phyloP scores from a whole-genome alignment of 345 rosid genomes.

The Populus deltoides region DNA sequence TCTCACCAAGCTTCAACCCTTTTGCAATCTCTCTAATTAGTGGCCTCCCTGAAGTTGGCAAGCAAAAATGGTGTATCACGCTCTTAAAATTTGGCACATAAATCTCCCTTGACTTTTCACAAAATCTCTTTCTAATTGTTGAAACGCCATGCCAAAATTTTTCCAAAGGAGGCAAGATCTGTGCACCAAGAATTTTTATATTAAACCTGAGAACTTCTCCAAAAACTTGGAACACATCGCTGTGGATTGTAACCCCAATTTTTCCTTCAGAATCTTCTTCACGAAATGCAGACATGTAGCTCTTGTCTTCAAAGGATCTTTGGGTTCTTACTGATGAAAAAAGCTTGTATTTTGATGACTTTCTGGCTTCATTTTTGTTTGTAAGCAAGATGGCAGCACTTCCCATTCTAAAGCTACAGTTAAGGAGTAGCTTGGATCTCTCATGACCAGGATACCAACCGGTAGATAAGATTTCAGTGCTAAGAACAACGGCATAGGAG shows the following conservation, averaged over 20 bases:
- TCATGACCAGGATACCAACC: constrained; percentile 61
- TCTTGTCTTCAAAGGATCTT: constrained; percentile 37
- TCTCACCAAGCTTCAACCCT: constrained; percentile 39
- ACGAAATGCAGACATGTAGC: constrained; percentile 33
- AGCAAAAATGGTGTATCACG: constrained; percentile 47
- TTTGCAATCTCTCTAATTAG: constrained; percentile 43
- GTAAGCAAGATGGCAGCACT: constrained; percentile 51
- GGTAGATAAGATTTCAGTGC: constrained; percentile 56
- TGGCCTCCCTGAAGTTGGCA: constrained; percentile 48
- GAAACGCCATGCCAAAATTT: constrained; percentile 31
- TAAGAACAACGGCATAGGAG: constrained; percentile 41
- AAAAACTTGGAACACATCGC: constrained; percentile 34
- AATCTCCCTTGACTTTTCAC: constrained; percentile 24
- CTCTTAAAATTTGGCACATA: constrained; percentile 49
- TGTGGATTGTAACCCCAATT: constrained; percentile 48
- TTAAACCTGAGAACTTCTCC: constrained; percentile 41
- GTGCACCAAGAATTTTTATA: constrained; percentile 33
- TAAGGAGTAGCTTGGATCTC: constrained; percentile 42
- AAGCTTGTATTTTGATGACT: constrained; percentile 41
- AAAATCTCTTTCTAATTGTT: constrained; percentile 21
- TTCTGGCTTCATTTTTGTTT: constrained; percentile 33
- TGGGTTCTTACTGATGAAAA: constrained; percentile 36
- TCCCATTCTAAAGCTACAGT: constrained; percentile 61
- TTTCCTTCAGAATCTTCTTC: constrained; percentile 54
- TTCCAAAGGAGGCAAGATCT: constrained; percentile 35